Base-by-base conservation (phyloP, 164 flowering plant species). In the Vitis amurensis region DNA sequence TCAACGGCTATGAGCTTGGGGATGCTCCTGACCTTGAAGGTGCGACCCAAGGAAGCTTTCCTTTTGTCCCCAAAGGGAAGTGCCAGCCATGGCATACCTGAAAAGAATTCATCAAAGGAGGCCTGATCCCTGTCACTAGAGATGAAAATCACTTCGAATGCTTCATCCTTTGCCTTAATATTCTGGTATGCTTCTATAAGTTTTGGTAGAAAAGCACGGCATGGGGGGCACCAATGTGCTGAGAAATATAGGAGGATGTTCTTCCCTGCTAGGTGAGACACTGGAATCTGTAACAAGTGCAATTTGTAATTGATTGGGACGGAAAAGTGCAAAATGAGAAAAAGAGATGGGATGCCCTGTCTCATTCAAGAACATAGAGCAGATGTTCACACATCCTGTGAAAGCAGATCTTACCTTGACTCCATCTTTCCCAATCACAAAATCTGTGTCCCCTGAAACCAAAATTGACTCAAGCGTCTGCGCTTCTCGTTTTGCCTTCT, bases 31-130 rank as follows among this genome's bases (percentile, higher is more conserved):
- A 87, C 77, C 75, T 86, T 86, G 80, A 91, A 88, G 1, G 11
- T 75, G 53, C 80, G 77, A 17, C 71, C 69, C 71, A 93, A 63
- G 2, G 64, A 69, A 12, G 68, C 58, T 75, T 82, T 81, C 69
- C 87, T 72, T 9, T 37, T 55, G 50, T 93, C 97, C 1, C 86
- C 89, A 70, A 77, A 88, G 2, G 97, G 95, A 13, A 91, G 83
- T 0, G 93, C 89, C 58, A 90, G 61, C 93, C 97, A 91, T 10
- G 95, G 97, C 97, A 93, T 93, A 7, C 50, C 49, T 1, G 84
- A 55, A 65, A 76, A 90, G 77, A 50, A 87, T 8, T 84, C 88
- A 50, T 89, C 83, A 63, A 89, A 91, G 9, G 91, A 77, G 6
- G 77, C 12, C 29, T 87, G 82, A 31, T 86, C 87, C 0, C 51